Conservation (phyloP, 768 basidiomycete genomes). For the Guyanaporus albipodus region DNA sequence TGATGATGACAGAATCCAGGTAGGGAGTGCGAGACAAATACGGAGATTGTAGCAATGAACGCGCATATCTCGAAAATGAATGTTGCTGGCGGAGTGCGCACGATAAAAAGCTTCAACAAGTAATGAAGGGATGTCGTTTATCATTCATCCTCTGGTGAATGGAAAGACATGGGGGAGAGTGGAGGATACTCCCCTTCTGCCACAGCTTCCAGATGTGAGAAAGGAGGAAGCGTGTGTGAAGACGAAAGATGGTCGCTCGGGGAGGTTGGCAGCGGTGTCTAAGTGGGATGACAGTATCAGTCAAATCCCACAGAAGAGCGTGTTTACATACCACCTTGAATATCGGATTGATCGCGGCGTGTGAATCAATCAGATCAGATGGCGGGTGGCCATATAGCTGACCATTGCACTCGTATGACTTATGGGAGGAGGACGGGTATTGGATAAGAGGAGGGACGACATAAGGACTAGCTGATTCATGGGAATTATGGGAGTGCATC, state of each 20-base stretch:
- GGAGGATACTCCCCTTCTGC: conserved; percentile 74
- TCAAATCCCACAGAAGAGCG: not conserved
- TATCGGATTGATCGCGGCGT: conserved; percentile 77
- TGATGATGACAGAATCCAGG: conserved; percentile 22
- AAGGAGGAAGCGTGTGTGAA: conserved; percentile 63
- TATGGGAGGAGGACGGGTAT: conserved; percentile 37
- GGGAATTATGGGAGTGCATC: conserved; percentile 44
- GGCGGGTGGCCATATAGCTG: conserved; percentile 54
- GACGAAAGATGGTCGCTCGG: conserved; percentile 36
- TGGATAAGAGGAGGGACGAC: conserved; percentile 35
- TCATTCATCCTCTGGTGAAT: conserved; percentile 42
- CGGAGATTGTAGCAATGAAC: conserved; percentile 31
- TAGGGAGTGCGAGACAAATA: conserved; percentile 23
- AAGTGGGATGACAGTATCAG: conserved; percentile 7
- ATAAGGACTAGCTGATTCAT: conserved; percentile 38
- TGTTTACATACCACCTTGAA: conserved; percentile 78
- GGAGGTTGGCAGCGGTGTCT: conserved; percentile 55
- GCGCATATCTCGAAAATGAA: conserved; percentile 26
- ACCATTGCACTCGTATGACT: conserved; percentile 50
- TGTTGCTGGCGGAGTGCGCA: conserved; percentile 17
- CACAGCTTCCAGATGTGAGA: conserved; percentile 77
- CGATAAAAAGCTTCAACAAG: conserved; percentile 26
- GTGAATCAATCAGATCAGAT: conserved; percentile 57
- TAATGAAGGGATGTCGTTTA: conserved; percentile 20
- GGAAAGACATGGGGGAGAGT: conserved; percentile 74